Evolutionary conservation across 345 rosid species (phyloP), one percentile per base, ranked within the genome.

Genomic region (Hibiscus tridactylites): DNA sequence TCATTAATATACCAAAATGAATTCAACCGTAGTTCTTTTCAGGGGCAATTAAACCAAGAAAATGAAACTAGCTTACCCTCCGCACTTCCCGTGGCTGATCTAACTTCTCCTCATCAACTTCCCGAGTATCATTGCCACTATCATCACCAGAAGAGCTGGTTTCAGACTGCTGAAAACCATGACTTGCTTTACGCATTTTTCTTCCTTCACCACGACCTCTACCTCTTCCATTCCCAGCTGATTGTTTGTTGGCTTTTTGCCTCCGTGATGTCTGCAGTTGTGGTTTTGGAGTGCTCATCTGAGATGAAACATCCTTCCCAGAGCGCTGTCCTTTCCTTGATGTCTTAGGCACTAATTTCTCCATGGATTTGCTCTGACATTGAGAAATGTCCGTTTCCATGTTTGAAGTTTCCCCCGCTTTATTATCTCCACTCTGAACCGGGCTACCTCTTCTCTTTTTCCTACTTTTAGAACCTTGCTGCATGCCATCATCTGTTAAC

Each of bases 1-100:
- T 28, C 9, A n/a, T 50, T 50, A 47, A 50, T 10, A 50, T 16
- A 4, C 46, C 44, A 29, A 15, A 68, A 28, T 16, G 17, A 46
- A 10, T 15, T 28, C 21, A 29, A 3, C 9, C 50, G 19, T 19
- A 35, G 50, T 44, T 58, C 29, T 29, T 24, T 9, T 26, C 31
- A 61, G 65, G 57, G 69, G 62, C 37, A 70, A 26, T 16, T 21
- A 53, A 33, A 74, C 19, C 15, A 53, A 11, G 42, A 26, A 71
- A 46, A 39, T 13, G 39, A 56, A 35, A 29, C n/a, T 39, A 60
- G 59, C 90, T 85, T 83, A 94, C 97, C 88, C 87, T 85, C 68
- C 89, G 91, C 75, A 81, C 74, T 73, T 72, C 83, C 74, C 81
- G 83, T 64, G 64, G 78, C 29, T 61, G 46, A 58, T 81, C 47